Evolutionary conservation across 768 basidiomycete genomes (phyloP).

Genomic region (Termitomyces sp.): DNA sequence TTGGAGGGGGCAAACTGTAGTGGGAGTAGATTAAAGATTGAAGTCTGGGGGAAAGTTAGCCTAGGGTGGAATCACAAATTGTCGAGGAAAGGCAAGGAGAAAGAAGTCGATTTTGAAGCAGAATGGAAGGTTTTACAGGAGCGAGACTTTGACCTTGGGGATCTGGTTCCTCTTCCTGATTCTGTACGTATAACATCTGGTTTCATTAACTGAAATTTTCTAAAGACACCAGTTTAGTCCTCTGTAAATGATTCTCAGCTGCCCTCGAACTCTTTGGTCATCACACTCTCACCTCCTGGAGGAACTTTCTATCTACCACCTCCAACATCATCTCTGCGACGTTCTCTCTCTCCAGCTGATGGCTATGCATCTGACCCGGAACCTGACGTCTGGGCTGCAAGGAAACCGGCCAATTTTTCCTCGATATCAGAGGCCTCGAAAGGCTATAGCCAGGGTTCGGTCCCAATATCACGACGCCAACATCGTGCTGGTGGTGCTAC

Average conservation of each 20-base stretch:
- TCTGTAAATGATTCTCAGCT: slow-evolving; percentile 33
- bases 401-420: slow-evolving; percentile 20
- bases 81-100: slow-evolving; percentile 45
- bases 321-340: slow-evolving; percentile 23
- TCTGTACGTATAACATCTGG: slow-evolving; percentile 42
- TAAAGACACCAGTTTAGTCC: slow-evolving; percentile 20
- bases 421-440: slow-evolving; percentile 6
- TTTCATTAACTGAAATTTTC: slow-evolving; percentile 1
- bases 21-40: slow-evolving; percentile 45
- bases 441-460: slow-evolving; percentile 12
- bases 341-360: slow-evolving; percentile 49
- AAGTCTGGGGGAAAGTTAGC: slow-evolving; percentile 51
- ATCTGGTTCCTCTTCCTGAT: slow-evolving; percentile 52
- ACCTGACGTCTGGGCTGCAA: slow-evolving; percentile 38
- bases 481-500: slow-evolving; percentile 22
- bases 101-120: slow-evolving; percentile 9
- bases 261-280: slow-evolving; percentile 69
- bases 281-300: slow-evolving; percentile 59
- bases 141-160: slow-evolving; percentile 59
- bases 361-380: slow-evolving; percentile 77
- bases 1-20: slow-evolving; percentile 49
- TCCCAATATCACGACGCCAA: slow-evolving; percentile 25
- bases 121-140: slow-evolving; percentile 64
- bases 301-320: slow-evolving; percentile 55
- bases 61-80: slow-evolving; percentile 14